A percentile compares a stretch with the other conserved stretches of the same genome.
These are phyloP conservation scores for Mucor irregularis DNA, from an alignment of 371 early-diverging fungal genomes.

Conservation along the genomic window DNA sequence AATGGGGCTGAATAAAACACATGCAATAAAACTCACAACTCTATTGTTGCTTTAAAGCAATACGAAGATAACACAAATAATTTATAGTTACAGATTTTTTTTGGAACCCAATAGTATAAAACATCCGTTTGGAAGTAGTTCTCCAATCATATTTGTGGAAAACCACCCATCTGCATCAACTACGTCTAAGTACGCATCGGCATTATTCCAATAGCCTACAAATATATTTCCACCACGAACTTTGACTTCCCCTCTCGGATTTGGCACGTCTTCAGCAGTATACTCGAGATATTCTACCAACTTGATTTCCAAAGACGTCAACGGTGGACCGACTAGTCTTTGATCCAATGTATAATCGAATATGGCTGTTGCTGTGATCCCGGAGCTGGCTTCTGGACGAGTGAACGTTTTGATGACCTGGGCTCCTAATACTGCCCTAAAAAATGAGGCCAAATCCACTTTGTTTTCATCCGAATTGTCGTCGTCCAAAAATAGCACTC, in stretches of 20 bases:
- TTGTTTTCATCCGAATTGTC: constrained; percentile 44
- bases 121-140: constrained; percentile 56
- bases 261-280: constrained; percentile 60
- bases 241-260: constrained; percentile 67
- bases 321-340: constrained; percentile 58
- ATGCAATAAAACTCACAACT: too few relatives aligned
- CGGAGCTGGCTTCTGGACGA: constrained; percentile 54
- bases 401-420: constrained; percentile 50
- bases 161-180: constrained; percentile 74
- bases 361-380: constrained; percentile 39
- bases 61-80: neutral
- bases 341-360: constrained; percentile 36
- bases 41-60: too few relatives aligned
- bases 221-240: constrained; percentile 46
- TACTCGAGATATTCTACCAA: constrained; percentile 65
- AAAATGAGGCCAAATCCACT: constrained; percentile 21
- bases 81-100: neutral
- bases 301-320: constrained; percentile 75
- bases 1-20: too few relatives aligned
- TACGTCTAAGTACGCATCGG: constrained; percentile 24
- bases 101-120: constrained; percentile 20
- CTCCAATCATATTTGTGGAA: constrained; percentile 74
- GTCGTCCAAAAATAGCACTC: constrained; percentile 46
- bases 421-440: constrained; percentile 39
- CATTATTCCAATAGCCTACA: constrained; percentile 52